Conservation (phyloP, 106 monocot species). For the Acorus gramineus region DNA sequence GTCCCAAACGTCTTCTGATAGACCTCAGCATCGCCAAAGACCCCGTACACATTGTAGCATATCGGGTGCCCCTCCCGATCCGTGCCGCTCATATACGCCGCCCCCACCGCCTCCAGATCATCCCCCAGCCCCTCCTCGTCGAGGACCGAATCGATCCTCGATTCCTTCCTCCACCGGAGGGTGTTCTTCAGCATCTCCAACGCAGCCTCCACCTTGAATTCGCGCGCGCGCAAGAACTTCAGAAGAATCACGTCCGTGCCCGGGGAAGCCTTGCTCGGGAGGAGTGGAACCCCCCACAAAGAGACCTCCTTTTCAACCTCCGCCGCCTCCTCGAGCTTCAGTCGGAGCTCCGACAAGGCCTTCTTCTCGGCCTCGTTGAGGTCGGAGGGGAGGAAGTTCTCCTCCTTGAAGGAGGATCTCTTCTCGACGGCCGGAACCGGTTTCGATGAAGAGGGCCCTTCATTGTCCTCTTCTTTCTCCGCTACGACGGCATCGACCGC, state of each 20-base stretch:
- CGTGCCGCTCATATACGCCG: conserved; percentile 56
- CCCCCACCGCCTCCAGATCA: conserved; percentile 19
- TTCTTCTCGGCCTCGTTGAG: conserved; percentile 67
- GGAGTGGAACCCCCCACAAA: conserved; percentile 63
- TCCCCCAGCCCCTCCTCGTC: conserved; percentile 22
- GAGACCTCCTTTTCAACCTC: conserved; percentile 9
- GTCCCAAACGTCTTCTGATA: conserved; percentile 44
- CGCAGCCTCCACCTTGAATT: conserved; percentile 68
- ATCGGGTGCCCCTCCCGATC: conserved; percentile 66
- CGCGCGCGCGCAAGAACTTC: conserved; percentile 76
- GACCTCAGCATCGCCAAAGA: conserved; percentile 32
- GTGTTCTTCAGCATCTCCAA: conserved; percentile 55
- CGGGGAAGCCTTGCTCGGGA: conserved; percentile 31
- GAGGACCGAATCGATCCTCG: conserved; percentile 28
- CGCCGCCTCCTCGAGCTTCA: conserved; percentile 36
- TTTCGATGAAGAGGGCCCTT: not conserved
- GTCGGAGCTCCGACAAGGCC: conserved; percentile 54
- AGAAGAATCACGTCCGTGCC: conserved; percentile 56
- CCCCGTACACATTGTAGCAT: conserved; percentile 57
- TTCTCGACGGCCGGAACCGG: conserved; percentile 21
- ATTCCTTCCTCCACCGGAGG: conserved; percentile 50
- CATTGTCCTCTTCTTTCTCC: conserved; percentile 1
- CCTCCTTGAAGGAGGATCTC: conserved; percentile 58
- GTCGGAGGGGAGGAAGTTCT: conserved; percentile 67
- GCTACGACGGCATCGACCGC: not conserved